Conservation (phyloP, 129 eudicot species). For the Glebionis coronaria region DNA sequence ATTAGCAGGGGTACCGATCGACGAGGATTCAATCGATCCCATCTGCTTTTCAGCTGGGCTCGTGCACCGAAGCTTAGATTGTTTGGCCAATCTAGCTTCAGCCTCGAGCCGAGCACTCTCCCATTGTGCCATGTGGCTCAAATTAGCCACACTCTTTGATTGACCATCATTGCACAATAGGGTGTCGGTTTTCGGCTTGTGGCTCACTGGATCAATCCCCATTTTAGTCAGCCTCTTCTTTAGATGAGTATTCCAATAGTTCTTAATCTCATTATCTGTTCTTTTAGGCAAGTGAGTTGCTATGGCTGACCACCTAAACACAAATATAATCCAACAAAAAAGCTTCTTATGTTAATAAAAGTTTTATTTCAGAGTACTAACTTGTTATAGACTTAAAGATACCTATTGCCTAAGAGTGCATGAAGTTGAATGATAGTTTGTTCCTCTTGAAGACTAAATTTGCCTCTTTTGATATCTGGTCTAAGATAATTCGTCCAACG, state of each 20-base stretch:
- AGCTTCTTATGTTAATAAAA: background rate
- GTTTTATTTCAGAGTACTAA: background rate
- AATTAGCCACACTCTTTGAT: conserved; percentile 68
- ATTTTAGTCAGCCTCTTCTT: conserved; percentile 63
- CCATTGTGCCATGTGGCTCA: conserved; percentile 99
- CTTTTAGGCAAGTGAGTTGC: conserved; percentile 75
- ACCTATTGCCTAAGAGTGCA: conserved; percentile 98
- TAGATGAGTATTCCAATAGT: conserved; percentile 81
- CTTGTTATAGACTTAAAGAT: background rate
- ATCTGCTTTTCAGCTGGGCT: conserved; percentile 12
- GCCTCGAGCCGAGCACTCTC: conserved; percentile 98
- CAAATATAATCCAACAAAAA: conserved; percentile 2
- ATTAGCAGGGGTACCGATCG: conserved; percentile 17
- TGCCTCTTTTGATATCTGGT: conserved; percentile 94
- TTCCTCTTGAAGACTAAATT: conserved; percentile 86
- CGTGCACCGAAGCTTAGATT: conserved; percentile 59
- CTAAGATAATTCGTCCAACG: conserved; percentile 94
- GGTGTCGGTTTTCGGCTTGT: conserved; percentile 68
- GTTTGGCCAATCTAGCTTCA: conserved; percentile 78
- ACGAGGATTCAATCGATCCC: conserved; percentile 16
- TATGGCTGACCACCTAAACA: conserved; percentile 79
- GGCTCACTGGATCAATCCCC: conserved; percentile 87
- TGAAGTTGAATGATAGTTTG: conserved; percentile 98
- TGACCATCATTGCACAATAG: conserved; percentile 45
- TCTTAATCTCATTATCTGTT: conserved; percentile 77